Conservation (phyloP, 108 stramenopile species). For the Nitzschia palea region DNA sequence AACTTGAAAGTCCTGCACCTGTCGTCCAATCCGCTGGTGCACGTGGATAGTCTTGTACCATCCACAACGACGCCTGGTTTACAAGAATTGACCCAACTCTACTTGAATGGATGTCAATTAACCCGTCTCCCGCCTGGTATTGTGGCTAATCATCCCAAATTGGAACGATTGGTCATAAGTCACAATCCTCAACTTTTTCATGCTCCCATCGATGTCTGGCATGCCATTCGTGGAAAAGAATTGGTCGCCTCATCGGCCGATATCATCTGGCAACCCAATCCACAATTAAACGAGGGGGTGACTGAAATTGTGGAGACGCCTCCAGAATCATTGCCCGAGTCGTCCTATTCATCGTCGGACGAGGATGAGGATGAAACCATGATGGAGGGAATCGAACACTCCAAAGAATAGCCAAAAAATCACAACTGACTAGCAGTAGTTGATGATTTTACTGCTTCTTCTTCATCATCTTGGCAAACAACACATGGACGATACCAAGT, state of each 20-base stretch:
- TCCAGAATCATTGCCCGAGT: not conserved
- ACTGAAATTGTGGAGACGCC: not conserved
- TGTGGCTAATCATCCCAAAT: slow-evolving; percentile 10
- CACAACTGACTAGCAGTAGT: no score
- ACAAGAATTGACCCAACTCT: slow-evolving; percentile 38
- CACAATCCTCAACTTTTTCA: slow-evolving; percentile 34
- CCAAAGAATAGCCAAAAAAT: not conserved
- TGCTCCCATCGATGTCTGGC: not conserved
- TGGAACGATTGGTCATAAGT: slow-evolving; percentile 47
- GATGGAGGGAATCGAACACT: not conserved
- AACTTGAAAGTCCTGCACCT: slow-evolving; percentile 43
- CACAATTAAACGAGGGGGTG: not conserved
- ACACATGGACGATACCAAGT: no score
- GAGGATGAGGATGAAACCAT: not conserved
- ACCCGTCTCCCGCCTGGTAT: slow-evolving; percentile 37
- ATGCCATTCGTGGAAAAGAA: not conserved
- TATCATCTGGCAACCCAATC: slow-evolving; percentile 23
- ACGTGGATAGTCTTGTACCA: slow-evolving; percentile 12
- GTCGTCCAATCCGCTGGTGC: slow-evolving; percentile 58
- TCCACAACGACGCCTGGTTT: slow-evolving; percentile 1
- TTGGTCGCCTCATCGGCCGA: not conserved
- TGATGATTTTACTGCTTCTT: no score
- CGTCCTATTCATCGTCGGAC: not conserved
- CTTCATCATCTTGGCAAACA: no score
- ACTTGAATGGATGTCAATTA: slow-evolving; percentile 55